These are phyloP conservation scores for Aphanoascus verrucosus DNA, from an alignment of 2,329 filamentous ascomycete genomes.

Conservation along the genomic window DNA sequence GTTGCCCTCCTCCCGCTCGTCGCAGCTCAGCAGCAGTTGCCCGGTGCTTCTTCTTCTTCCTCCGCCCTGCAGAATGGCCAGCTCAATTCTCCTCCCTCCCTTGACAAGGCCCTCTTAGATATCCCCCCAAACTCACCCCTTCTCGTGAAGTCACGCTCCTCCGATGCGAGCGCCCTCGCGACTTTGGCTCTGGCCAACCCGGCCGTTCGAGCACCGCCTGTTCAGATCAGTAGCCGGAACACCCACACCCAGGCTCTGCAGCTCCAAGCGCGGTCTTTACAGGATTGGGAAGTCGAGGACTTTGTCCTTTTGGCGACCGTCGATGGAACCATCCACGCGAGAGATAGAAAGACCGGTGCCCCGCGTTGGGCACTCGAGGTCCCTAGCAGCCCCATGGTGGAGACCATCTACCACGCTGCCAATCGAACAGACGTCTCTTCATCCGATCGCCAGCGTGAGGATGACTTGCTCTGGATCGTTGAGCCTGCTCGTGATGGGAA, in stretches of 20 bases:
- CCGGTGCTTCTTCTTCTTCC: constrained; percentile 15
- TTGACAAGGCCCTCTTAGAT: constrained; percentile 15
- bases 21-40: constrained; percentile 56
- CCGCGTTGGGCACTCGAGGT: constrained; percentile 77
- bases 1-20: constrained; percentile 47
- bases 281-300: constrained; percentile 99
- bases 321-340: constrained; percentile 90
- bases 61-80: constrained; percentile 23
- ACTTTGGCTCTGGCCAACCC: constrained; percentile 83
- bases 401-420: constrained; percentile 69
- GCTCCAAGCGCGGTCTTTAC: constrained; percentile 89
- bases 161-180: constrained; percentile 87
- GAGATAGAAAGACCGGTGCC: constrained; percentile 74
- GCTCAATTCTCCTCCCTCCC: constrained; percentile 17
- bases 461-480: constrained; percentile 89
- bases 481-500: constrained; percentile 80
- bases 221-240: constrained; percentile 53
- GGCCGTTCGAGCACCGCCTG: constrained; percentile 90
- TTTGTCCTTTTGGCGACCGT: constrained; percentile 99
- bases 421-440: constrained; percentile 49
- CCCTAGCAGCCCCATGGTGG: constrained; percentile 71
- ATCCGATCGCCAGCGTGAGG: constrained; percentile 50
- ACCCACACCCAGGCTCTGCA: constrained; percentile 65
- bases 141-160: constrained; percentile 21
- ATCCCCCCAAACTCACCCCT: constrained; percentile 15